A percentile compares a stretch with the other conserved stretches of the same genome.
These are phyloP conservation scores for Citrus glauca DNA, from an alignment of 345 rosid species.

Conservation along the genomic window DNA sequence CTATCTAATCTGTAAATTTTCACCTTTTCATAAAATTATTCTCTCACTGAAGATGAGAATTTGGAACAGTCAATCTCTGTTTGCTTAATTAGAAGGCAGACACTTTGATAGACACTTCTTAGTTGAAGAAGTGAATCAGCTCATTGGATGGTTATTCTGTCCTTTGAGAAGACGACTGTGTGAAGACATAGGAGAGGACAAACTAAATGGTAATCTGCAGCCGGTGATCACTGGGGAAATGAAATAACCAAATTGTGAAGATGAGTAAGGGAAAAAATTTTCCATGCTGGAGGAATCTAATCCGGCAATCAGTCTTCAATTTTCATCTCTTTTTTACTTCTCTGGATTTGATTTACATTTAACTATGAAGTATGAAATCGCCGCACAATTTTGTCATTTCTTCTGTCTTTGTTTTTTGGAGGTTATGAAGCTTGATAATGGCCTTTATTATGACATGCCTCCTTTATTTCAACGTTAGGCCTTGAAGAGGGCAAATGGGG, in stretches of 20 bases:
- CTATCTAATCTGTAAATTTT: background rate
- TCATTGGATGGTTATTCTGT: slow-evolving; percentile 22
- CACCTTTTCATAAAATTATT: background rate
- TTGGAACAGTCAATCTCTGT: slow-evolving; percentile 22
- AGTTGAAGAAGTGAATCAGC: slow-evolving; percentile 24
- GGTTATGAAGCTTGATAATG: background rate
- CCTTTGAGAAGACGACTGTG: background rate
- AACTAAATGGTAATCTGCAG: background rate
- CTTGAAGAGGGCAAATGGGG: background rate
- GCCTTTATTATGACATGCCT: no score
- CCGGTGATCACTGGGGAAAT: background rate
- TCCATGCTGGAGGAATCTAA: slow-evolving; percentile 7
- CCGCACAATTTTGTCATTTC: background rate
- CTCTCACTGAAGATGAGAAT: slow-evolving; percentile 21
- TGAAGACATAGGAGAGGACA: background rate
- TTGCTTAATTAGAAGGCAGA: background rate
- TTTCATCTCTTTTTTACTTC: background rate
- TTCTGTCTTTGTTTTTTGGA: background rate
- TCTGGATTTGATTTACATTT: background rate
- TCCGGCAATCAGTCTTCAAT: slow-evolving; percentile 11
- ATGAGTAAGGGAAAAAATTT: background rate
- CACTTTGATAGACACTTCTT: slow-evolving; percentile 18
- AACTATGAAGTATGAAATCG: background rate
- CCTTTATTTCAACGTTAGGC: slow-evolving; percentile 4
- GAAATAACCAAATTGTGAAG: background rate